Conservation (phyloP, 2,329 filamentous ascomycete genomes). For the Ceratocystis lukuohia region DNA sequence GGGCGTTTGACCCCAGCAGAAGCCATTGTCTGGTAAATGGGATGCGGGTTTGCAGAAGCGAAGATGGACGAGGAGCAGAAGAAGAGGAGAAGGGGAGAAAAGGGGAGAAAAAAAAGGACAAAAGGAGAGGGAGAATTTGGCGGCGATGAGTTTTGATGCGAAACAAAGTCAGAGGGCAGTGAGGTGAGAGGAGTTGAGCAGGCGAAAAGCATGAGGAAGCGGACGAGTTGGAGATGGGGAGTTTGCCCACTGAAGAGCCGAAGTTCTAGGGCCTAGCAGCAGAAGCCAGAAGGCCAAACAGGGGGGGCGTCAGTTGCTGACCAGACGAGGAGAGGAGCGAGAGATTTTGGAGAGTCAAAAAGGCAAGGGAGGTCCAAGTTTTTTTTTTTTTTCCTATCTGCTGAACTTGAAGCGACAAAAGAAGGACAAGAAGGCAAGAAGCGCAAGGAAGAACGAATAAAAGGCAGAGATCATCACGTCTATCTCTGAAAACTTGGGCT, state of each 20-base stretch:
- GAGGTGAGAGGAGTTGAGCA: too few species aligned
- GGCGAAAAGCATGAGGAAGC: background rate
- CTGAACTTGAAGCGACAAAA: background rate
- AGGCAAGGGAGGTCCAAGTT: too few species aligned
- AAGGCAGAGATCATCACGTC: background rate
- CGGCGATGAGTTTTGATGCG: too few species aligned
- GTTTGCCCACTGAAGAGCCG: background rate
- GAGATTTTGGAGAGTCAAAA: too few species aligned
- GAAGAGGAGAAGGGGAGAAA: background rate
- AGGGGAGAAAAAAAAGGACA: background rate
- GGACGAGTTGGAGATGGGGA: background rate
- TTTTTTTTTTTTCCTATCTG: too few species aligned
- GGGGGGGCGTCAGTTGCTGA: too few species aligned
- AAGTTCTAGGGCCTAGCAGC: too few species aligned
- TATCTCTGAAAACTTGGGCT: background rate
- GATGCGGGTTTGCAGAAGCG: background rate
- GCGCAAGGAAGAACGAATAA: background rate
- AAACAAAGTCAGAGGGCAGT: too few species aligned
- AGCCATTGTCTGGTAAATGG: conserved; percentile 20
- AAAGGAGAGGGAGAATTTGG: background rate
- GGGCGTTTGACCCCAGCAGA: conserved; percentile 32
- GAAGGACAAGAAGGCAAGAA: background rate
- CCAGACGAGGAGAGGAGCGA: too few species aligned
- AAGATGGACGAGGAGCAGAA: background rate
- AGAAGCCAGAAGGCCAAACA: too few species aligned